Conservation (phyloP, 176 grass and related monocot genomes). For the Poa pratensis region DNA sequence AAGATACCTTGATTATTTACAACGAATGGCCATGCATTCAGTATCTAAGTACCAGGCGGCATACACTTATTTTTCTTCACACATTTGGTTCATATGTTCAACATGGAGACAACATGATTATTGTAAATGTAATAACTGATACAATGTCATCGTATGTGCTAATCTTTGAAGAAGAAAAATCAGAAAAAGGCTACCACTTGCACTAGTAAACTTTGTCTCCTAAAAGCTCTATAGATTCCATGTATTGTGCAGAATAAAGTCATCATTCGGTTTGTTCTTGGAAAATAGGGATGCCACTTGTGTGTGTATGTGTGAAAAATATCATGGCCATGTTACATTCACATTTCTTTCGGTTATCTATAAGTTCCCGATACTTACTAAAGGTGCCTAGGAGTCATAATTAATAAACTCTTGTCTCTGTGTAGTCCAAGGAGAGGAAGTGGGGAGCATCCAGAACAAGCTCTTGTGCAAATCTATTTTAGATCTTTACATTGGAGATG, state of each 20-base stretch:
- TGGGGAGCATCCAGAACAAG: constrained; percentile 82
- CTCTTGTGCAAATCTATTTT: constrained; percentile 83
- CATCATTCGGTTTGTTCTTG: background rate
- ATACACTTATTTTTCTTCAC: background rate
- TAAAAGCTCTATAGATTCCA: constrained; percentile 4
- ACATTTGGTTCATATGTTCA: background rate
- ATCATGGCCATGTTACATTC: background rate
- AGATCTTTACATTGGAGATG: constrained; percentile 93
- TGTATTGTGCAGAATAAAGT: background rate
- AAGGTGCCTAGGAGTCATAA: background rate
- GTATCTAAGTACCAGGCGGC: background rate
- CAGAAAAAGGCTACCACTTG: constrained; percentile 21
- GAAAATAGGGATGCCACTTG: background rate
- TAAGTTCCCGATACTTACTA: background rate
- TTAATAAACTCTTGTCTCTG: background rate
- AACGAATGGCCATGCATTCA: background rate
- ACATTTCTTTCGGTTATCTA: background rate
- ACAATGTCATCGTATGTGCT: constrained; percentile 6
- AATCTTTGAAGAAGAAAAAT: background rate
- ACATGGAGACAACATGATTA: background rate
- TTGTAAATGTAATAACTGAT: background rate
- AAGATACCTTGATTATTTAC: constrained; percentile 6
- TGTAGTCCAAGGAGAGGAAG: constrained; percentile 69
- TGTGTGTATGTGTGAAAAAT: background rate
- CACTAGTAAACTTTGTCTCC: background rate